Conservation (phyloP, 179 eudicot genomes). For the Beta lomatogona region DNA sequence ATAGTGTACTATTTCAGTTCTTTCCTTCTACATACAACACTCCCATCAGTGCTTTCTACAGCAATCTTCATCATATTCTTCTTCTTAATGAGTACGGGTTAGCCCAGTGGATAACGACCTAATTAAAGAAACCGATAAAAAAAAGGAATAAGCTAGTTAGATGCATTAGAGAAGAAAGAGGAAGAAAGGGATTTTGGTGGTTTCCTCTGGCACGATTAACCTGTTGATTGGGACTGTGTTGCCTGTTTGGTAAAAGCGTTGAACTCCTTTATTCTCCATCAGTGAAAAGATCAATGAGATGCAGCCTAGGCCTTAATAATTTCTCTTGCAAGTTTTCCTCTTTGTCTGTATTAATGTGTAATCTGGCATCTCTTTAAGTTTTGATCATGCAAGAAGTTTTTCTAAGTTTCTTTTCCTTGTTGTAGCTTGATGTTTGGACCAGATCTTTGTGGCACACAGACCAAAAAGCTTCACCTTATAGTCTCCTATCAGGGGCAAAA, state of each 20-base stretch:
- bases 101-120: neutral
- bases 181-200: neutral
- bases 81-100: neutral
- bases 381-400: neutral
- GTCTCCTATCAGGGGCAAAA: slow-evolving; percentile 84
- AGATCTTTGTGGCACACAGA: slow-evolving; percentile 83
- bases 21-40: neutral
- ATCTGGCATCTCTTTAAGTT: neutral
- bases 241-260: neutral
- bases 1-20: neutral
- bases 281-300: no score
- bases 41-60: neutral
- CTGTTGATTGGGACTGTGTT: neutral
- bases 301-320: neutral
- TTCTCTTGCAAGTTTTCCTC: neutral
- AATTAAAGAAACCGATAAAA: no score
- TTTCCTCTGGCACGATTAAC: neutral
- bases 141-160: neutral
- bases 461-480: slow-evolving; percentile 76
- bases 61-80: neutral
- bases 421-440: slow-evolving; percentile 95
- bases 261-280: neutral
- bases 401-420: slow-evolving; percentile 18
- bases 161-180: neutral
- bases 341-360: neutral